Percentiles rank a stretch among this genome's conserved stretches.
Evolutionary conservation across 1,139 yeast genomes (phyloP).

Genomic region (Candida buenavistaensis): DNA sequence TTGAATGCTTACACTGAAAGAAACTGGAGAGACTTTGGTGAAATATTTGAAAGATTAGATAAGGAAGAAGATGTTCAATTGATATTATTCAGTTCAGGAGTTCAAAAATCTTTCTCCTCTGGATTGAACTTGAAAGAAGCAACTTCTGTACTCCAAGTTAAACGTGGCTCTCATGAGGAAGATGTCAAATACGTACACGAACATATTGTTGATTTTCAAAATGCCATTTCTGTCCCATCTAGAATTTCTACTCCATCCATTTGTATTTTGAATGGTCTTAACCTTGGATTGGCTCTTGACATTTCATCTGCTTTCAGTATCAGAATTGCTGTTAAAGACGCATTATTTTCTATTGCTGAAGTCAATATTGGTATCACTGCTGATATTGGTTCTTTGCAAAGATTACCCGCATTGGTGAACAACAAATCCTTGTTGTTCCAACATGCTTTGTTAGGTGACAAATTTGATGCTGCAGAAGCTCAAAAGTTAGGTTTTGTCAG

Average conservation of each 20-base stretch:
- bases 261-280: conserved; percentile 46
- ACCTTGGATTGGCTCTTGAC: conserved; percentile 69
- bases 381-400: conserved; percentile 76
- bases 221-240: conserved; percentile 49
- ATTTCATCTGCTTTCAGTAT: conserved; percentile 60
- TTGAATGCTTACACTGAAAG: conserved; percentile 60
- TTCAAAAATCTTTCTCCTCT: conserved; percentile 59
- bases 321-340: conserved; percentile 56
- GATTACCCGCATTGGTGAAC: conserved; percentile 57
- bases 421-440: conserved; percentile 64
- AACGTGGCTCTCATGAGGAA: conserved; percentile 11
- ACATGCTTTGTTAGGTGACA: conserved; percentile 62
- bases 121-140: conserved; percentile 66
- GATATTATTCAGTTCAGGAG: conserved; percentile 56
- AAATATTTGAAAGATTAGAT: conserved; percentile 50
- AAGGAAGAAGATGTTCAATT: conserved; percentile 47
- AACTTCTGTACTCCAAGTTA: conserved; percentile 21
- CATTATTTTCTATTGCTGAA: conserved; percentile 63
- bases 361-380: conserved; percentile 76
- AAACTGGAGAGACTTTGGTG: conserved; percentile 57
- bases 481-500: conserved; percentile 55
- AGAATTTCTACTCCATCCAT: conserved; percentile 51
- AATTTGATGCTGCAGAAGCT: conserved; percentile 60
- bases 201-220: conserved; percentile 60
- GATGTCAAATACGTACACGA: conserved; percentile 28